Evolutionary conservation across 768 basidiomycete genomes (phyloP), one percentile per base, ranked within the genome.

Genomic region (Xerocomus spinulosus): DNA sequence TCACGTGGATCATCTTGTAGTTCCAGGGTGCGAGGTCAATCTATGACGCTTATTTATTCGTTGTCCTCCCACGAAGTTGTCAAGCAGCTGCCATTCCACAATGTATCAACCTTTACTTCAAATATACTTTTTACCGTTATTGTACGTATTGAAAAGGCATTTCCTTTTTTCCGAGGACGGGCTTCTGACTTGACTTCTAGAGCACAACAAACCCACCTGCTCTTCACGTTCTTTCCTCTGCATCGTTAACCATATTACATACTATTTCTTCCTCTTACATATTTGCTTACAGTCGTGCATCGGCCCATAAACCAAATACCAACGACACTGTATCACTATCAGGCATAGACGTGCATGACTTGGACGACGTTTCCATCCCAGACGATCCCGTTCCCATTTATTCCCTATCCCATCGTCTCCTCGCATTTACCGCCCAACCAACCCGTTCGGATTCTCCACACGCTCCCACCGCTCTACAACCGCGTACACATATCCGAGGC

Each of bases 351-450:
- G 32, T 46, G 33, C 52, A 57, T 46, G 49, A 56, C 46, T 48
- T 14, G 45, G 52, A 52, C 50, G 53, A 55, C 37, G 14, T 25
- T 56, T 49, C 53, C 12, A 40, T 44, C 6, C 14, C 49, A 24
- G 49, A 53, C 58, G 46, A 54, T 26, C 72, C 72, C 1, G 65
- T 55, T n/a, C 79, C 86, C 2, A 66, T 84, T 9, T 86, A 79
- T 59, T 72, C 82, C 3, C 69, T 85, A 17, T 81, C 81, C 12
- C 65, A 73, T 29, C 81, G 85, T 9, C 75, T 89, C 21, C 70
- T 88, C 13, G 84, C 81, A 4, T 86, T 77, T 54, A 74, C 78
- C 9, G 67, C 70, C n/a, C 68, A 63, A 9, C 58, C 68, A 25
- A 61, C 70, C 14, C 59, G 58, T 32, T 26, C 56, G 4, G 61